Evolutionary conservation across 148 eudicot genomes (phyloP), one percentile per base, ranked within the genome.

Genomic region (Pharnaceum exiguum): DNA sequence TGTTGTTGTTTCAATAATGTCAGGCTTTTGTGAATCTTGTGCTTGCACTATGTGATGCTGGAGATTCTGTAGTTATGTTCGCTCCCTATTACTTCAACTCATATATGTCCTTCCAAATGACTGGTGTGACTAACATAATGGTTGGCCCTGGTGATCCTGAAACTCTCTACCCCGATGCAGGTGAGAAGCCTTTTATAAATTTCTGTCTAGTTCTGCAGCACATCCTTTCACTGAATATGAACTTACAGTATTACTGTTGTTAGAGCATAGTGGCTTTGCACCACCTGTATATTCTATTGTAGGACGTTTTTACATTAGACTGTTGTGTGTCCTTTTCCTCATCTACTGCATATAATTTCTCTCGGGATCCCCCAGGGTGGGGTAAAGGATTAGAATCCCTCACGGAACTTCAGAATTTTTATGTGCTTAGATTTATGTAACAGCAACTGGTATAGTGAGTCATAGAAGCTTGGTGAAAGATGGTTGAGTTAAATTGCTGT

Each of bases 51-150:
- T 94, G 99, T 68, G 99, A 94, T 75, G 69, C 89, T 60, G 95
- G 93, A 72, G 99, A 94, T 73, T 82, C 91, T n/a, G 99, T 94
- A 23, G 99, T 94, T 42, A 89, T 94, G 99, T 94, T 89, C 55
- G 95, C 91, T 10, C 99, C 99, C 19, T 94, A 94, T 80, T 94
- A 94, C 76, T 94, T 94, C 85, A 94, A 94, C 64, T 86, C 99
- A 25, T 89, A 89, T 82, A 94, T 94, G 99, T 89, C 99, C 56
- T 94, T 94, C 70, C 99, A 94, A 73, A 94, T 94, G 99, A 94
- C 99, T 15, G 99, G 96, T 38, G 93, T 94, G 39, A 94, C 78
- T 46, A 55, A 86, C 65, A 94, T 94, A 77, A 75, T 89, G 51
- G 91, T 89, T 44, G 99, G 99, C 69, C 95, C 99, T 31, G 89